A percentile compares a stretch with the other conserved stretches of the same genome.
Evolutionary conservation across 2,329 filamentous ascomycete genomes (phyloP).

Genomic region (Talaromyces sp.): DNA sequence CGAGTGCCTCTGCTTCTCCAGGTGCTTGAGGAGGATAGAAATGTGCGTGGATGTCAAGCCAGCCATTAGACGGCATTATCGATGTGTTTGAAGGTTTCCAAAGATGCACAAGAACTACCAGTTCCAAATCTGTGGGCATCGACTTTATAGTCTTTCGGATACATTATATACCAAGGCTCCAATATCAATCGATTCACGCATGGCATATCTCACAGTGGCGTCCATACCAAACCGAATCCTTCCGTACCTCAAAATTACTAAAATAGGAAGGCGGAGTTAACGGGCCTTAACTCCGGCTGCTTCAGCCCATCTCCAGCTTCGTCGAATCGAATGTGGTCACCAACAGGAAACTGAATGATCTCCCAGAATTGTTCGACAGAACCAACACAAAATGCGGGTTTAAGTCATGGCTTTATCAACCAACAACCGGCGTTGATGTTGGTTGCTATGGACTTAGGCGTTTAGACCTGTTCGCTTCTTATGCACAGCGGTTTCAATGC

Average conservation of each 20-base stretch:
- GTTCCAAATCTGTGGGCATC: not conserved
- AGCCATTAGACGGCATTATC: conserved; percentile 42
- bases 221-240: not conserved
- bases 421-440: not conserved
- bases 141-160: not conserved
- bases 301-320: not conserved
- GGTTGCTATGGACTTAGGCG: not conserved
- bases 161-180: not conserved
- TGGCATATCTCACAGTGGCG: not conserved
- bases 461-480: not conserved
- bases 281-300: not conserved
- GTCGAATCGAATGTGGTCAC: not conserved
- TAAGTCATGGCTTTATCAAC: not conserved
- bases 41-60: conserved; percentile 16
- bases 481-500: not conserved
- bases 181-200: not conserved
- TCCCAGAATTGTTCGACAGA: not conserved
- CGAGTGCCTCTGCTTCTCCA: not conserved
- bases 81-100: conserved; percentile 38
- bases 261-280: conserved; percentile 2
- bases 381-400: not conserved
- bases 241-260: not conserved
- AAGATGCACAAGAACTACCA: not conserved
- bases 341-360: not conserved
- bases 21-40: conserved; percentile 5